Evolutionary conservation across 371 early-diverging fungal genomes (phyloP).

Genomic region (Massospora cicadina): DNA sequence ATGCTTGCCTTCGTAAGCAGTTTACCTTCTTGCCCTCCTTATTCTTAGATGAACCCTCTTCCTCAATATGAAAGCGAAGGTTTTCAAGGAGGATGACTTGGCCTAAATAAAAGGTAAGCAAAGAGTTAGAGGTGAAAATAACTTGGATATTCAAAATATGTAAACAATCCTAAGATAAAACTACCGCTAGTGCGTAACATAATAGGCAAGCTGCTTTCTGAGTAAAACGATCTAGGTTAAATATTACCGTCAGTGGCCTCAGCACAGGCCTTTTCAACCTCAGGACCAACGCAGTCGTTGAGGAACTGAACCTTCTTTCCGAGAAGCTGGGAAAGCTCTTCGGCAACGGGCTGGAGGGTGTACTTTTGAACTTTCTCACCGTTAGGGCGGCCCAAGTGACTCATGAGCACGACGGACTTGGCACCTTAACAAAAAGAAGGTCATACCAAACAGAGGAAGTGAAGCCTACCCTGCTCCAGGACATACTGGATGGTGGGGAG

Average conservation of each 20-base stretch:
- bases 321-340: slow-evolving; percentile 67
- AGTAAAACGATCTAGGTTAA: no score
- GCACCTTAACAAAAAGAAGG: slow-evolving; percentile 32
- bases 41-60: slow-evolving; percentile 91
- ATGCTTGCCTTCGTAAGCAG: neutral
- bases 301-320: slow-evolving; percentile 76
- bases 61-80: slow-evolving; percentile 96
- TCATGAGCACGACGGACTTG: slow-evolving; percentile 83
- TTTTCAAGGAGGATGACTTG: slow-evolving; percentile 93
- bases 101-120: slow-evolving; percentile 15
- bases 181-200: no score
- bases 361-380: slow-evolving; percentile 73
- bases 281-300: slow-evolving; percentile 79
- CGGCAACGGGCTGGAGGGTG: slow-evolving; percentile 85
- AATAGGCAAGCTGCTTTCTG: no score
- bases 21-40: slow-evolving; percentile 61
- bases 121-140: neutral
- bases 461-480: slow-evolving; percentile 45
- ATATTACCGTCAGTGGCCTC: slow-evolving; percentile 41
- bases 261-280: slow-evolving; percentile 68
- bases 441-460: neutral
- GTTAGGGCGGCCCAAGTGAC: slow-evolving; percentile 97
- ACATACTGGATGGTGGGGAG: slow-evolving; percentile 90
- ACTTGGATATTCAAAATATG: no score
- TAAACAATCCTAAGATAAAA: no score